These are phyloP conservation scores for Fusarium tuaranense DNA, from an alignment of 2,329 filamentous ascomycete species.

Conservation along the genomic window DNA sequence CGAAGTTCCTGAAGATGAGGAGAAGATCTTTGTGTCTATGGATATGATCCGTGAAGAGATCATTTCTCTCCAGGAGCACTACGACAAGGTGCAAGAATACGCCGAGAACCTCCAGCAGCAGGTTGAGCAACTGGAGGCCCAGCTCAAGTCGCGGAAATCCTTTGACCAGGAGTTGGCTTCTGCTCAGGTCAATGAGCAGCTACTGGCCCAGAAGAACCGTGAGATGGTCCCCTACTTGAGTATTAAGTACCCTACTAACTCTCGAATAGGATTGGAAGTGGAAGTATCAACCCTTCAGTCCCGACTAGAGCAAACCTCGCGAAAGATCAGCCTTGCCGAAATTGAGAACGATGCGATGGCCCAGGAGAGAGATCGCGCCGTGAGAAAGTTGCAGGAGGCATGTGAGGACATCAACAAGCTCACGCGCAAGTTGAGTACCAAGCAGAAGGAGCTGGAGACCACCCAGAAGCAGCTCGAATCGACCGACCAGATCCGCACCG, in stretches of 20 bases:
- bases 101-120: conserved; percentile 65
- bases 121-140: conserved; percentile 61
- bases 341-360: conserved; percentile 72
- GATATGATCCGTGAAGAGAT: conserved; percentile 72
- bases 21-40: conserved; percentile 70
- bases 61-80: conserved; percentile 65
- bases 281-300: conserved; percentile 70
- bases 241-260: not conserved
- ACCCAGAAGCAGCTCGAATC: conserved; percentile 57
- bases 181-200: conserved; percentile 58
- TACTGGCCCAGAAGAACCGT: conserved; percentile 67
- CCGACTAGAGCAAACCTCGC: conserved; percentile 71
- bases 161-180: conserved; percentile 56
- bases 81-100: conserved; percentile 66
- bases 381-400: conserved; percentile 71
- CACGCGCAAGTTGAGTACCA: conserved; percentile 55
- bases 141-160: conserved; percentile 59
- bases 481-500: conserved; percentile 53
- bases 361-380: conserved; percentile 73
- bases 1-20: conserved; percentile 64
- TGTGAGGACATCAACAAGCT: conserved; percentile 68
- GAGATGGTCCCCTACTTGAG: conserved; percentile 48
- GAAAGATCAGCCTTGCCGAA: conserved; percentile 71
- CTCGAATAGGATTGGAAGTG: conserved; percentile 64
- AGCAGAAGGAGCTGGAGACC: conserved; percentile 56